phyloP scores from a whole-genome alignment of 352 stramenopile genomes.

The Phytophthora constricta region DNA sequence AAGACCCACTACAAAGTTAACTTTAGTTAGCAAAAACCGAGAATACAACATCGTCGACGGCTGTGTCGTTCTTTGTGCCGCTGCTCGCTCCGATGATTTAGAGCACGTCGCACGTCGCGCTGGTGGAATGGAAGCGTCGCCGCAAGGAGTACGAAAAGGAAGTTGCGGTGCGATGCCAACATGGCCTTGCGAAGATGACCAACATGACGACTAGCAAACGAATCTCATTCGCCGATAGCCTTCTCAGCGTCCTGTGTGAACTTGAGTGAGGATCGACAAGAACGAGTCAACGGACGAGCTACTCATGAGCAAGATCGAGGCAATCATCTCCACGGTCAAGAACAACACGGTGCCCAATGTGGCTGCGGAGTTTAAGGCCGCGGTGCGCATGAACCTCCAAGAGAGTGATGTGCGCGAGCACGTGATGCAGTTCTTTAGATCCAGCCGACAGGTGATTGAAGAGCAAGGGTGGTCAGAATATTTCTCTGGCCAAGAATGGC shows the following conservation, averaged over 20 bases:
- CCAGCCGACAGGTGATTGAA: neutral
- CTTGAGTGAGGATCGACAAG: neutral
- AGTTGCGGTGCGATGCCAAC: neutral
- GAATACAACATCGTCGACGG: neutral
- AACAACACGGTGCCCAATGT: neutral
- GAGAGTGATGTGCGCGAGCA: neutral
- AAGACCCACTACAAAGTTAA: constrained; percentile 2
- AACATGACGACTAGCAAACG: neutral
- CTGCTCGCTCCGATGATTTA: neutral
- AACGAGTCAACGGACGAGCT: neutral
- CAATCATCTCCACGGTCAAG: neutral
- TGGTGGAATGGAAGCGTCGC: neutral
- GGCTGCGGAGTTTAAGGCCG: neutral
- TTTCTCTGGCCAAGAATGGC: neutral
- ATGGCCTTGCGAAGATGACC: neutral
- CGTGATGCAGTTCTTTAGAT: neutral
- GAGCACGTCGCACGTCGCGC: neutral
- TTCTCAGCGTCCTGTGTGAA: neutral
- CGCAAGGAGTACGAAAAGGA: neutral
- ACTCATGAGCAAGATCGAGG: neutral
- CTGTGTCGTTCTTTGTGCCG: neutral
- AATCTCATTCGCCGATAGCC: neutral
- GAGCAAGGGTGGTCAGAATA: neutral
- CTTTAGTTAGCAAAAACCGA: neutral
- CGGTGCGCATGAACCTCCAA: neutral